Conservation (phyloP, 306 rosid genomes). For the Prunus mongolica region DNA sequence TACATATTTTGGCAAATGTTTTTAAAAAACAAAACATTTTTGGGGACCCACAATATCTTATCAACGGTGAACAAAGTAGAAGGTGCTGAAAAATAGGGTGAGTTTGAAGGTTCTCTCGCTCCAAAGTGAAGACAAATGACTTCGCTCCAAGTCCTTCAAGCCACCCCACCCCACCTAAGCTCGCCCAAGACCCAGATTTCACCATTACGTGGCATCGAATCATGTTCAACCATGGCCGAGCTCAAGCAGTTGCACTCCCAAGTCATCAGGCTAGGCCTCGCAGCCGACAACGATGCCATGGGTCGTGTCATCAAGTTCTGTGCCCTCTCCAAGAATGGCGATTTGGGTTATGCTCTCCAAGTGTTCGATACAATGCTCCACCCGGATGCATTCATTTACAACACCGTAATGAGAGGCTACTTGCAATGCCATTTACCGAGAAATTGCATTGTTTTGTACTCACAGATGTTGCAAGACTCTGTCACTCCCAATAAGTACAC, state of each 20-base stretch:
- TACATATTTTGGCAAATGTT: neutral
- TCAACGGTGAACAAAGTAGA: neutral
- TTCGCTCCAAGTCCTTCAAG: conserved; percentile 20
- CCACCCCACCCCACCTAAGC: conserved; percentile 4
- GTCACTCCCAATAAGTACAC: conserved; percentile 48
- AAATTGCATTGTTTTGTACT: conserved; percentile 38
- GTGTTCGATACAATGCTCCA: conserved; percentile 38
- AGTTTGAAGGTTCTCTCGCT: neutral
- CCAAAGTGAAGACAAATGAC: neutral
- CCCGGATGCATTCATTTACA: conserved; percentile 59
- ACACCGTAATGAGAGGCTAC: conserved; percentile 47
- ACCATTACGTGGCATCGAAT: conserved; percentile 8
- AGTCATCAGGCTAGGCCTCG: conserved; percentile 49
- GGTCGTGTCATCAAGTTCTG: conserved; percentile 53
- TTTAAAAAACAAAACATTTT: neutral
- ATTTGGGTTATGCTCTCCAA: conserved; percentile 45
- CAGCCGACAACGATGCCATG: conserved; percentile 45
- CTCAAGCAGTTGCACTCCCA: conserved; percentile 58
- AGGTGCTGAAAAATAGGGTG: neutral
- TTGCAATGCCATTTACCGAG: conserved; percentile 15
- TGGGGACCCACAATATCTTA: neutral
- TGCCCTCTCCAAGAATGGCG: conserved; percentile 34
- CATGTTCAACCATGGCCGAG: conserved; percentile 50
- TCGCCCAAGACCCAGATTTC: conserved; percentile 7
- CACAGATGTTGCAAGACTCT: conserved; percentile 39